Base-by-base conservation (phyloP, 495 filamentous ascomycete species). In the Talaromyces proteolyticus region DNA sequence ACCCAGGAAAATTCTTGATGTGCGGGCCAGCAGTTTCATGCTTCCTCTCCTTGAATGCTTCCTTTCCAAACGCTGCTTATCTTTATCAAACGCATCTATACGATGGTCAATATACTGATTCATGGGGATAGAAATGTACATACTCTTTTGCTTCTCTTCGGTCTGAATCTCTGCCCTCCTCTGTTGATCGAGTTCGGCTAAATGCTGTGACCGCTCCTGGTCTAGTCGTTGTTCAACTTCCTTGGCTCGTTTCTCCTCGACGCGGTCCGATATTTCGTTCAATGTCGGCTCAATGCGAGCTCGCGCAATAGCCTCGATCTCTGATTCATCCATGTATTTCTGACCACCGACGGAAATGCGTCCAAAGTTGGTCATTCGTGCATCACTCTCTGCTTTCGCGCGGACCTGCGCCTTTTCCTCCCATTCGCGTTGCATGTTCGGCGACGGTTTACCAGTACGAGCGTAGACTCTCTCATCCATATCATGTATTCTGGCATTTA, bases 211-310 rank as follows among this genome's bases (percentile, higher is more conserved):
- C 54, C 80, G 68, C 53, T 80, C 74, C 41, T 73, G 66, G 50
- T 85, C 78, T 19, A 82, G 63, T 11, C 75, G 68, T 14, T 67
- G 64, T 55, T 84, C 83, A 29, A 79, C 58, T 41, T 85, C 80
- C 47, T 75, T 66, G 10, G 81, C 81, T 36, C 74, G 73, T 57
- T 87, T 82, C 42, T 70, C 69, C 58, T 92, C 87, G 0, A 86
- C 85, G 25, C 79, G 83, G 17, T 85, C 83, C 43, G 82, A 81
- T 34, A 98, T 94, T 55, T 95, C 89, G 58, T 96, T 87, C n/a
- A 98, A 63, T 0, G 93, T 80, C 16, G 93, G 93, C 63, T 89
- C 87, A n/a, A 98, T 76, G 57, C 85, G 83, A 25, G 77, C 76
- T 8, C 80, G 79, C 0, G 93, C 93, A 53, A 96, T 83, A 10